A percentile compares a stretch with the other conserved stretches of the same genome.
These are phyloP conservation scores for Volvox carteri DNA, from an alignment of 163 green algal species.

Conservation along the genomic window DNA sequence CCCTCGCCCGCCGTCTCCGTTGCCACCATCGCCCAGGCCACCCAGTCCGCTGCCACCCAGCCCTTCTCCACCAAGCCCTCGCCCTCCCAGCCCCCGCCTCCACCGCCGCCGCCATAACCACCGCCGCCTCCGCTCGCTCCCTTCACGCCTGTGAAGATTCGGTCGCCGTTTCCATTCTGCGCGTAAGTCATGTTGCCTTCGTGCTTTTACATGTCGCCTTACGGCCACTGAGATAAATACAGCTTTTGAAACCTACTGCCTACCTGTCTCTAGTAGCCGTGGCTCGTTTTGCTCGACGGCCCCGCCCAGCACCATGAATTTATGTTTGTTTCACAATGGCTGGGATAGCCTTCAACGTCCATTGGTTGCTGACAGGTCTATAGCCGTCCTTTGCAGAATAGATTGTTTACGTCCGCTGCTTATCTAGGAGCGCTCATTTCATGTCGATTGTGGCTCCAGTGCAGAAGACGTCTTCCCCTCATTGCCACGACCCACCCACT, in stretches of 20 bases:
- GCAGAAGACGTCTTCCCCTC: no score
- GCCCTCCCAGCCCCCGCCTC: not conserved
- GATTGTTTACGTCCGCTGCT: no score
- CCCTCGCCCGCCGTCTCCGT: not conserved
- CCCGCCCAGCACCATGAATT: not conserved
- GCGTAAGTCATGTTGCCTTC: not conserved
- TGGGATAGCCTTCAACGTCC: no score
- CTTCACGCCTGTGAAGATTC: not conserved
- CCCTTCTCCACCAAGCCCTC: not conserved
- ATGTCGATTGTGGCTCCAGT: no score
- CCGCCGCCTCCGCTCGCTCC: not conserved
- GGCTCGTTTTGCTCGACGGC: no score
- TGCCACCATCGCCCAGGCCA: not conserved
- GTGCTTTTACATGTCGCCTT: not conserved
- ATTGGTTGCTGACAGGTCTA: no score
- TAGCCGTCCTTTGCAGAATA: no score
- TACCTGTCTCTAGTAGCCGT: no score
- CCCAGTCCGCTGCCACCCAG: not conserved
- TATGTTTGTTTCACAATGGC: not conserved
- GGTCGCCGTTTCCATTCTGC: conserved; percentile 40
- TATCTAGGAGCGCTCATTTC: no score
- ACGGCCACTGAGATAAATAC: not conserved
- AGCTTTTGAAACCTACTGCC: not conserved
- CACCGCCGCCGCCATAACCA: not conserved
- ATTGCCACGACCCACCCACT: no score